phyloP scores from a whole-genome alignment of 352 stramenopile species.

The Globisporangium recalcitrans region DNA sequence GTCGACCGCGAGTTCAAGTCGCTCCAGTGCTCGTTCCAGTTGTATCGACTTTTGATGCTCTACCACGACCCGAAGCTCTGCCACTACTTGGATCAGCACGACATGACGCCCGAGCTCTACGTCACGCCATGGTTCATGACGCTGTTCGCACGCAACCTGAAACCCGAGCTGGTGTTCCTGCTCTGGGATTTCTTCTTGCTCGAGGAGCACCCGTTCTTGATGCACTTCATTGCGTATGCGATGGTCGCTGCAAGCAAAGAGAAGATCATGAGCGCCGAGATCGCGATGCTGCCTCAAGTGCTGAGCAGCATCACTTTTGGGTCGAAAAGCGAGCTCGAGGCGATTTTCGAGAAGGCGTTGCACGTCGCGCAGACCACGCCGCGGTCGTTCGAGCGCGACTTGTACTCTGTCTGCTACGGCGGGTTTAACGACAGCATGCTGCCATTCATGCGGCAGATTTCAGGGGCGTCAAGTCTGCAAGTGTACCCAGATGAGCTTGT shows the following conservation, averaged over 20 bases:
- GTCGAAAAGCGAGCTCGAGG: constrained; percentile 47
- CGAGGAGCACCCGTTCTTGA: constrained; percentile 81
- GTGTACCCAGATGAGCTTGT: constrained; percentile 83
- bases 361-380: constrained; percentile 61
- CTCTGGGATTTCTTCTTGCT: constrained; percentile 92
- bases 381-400: constrained; percentile 69
- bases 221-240: constrained; percentile 88
- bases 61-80: constrained; percentile 91
- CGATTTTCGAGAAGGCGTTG: constrained; percentile 47
- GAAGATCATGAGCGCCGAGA: constrained; percentile 55
- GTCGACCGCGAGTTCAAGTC: constrained; percentile 87
- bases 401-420: constrained; percentile 82
- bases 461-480: constrained; percentile 67
- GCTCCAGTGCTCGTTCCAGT: constrained; percentile 90
- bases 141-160: constrained; percentile 84
- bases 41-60: constrained; percentile 87
- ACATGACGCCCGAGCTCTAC: constrained; percentile 91
- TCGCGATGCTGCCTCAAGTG: constrained; percentile 77
- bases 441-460: constrained; percentile 68
- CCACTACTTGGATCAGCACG: constrained; percentile 84
- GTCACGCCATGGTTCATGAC: constrained; percentile 94
- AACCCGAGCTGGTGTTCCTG: constrained; percentile 65
- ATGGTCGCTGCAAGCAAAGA: constrained; percentile 61
- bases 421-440: constrained; percentile 60
- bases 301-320: constrained; percentile 70